These are phyloP conservation scores for Ilex asprella DNA, from an alignment of 257 asterid species.

Conservation along the genomic window DNA sequence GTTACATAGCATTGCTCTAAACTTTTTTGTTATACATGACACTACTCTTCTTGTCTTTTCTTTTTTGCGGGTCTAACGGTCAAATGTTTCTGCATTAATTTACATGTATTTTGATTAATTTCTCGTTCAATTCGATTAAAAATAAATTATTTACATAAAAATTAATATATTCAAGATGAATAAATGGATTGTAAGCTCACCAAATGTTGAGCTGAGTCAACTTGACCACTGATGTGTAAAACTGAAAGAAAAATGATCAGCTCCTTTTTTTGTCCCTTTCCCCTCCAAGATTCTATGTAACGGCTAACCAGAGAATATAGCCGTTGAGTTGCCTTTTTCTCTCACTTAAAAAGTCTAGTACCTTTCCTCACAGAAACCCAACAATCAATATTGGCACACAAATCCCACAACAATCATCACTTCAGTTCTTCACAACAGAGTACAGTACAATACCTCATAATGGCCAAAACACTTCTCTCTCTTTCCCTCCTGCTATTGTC, in stretches of 20 bases:
- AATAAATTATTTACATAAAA: too few species aligned
- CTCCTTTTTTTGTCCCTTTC: background rate
- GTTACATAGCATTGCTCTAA: too few species aligned
- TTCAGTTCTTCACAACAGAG: background rate
- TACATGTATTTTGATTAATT: background rate
- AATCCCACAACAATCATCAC: background rate
- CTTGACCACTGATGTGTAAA: too few species aligned
- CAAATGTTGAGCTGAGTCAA: too few species aligned
- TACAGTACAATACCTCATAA: background rate
- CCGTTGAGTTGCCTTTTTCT: slow-evolving; percentile 7
- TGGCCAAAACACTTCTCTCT: slow-evolving; percentile 29
- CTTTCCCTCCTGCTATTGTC: slow-evolving; percentile 15
- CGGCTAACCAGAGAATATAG: background rate
- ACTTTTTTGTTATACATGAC: too few species aligned
- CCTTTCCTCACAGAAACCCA: slow-evolving; percentile 1
- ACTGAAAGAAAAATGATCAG: too few species aligned
- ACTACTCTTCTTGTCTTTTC: too few species aligned
- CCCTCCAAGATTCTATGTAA: background rate
- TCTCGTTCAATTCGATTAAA: too few species aligned
- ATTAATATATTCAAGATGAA: too few species aligned
- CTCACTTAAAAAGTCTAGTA: background rate
- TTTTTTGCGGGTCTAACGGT: too few species aligned
- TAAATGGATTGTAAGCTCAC: too few species aligned
- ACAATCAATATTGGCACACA: background rate
- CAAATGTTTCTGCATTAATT: background rate